Conservation (phyloP, 352 stramenopile genomes). For the Phytopythium aichiense region DNA sequence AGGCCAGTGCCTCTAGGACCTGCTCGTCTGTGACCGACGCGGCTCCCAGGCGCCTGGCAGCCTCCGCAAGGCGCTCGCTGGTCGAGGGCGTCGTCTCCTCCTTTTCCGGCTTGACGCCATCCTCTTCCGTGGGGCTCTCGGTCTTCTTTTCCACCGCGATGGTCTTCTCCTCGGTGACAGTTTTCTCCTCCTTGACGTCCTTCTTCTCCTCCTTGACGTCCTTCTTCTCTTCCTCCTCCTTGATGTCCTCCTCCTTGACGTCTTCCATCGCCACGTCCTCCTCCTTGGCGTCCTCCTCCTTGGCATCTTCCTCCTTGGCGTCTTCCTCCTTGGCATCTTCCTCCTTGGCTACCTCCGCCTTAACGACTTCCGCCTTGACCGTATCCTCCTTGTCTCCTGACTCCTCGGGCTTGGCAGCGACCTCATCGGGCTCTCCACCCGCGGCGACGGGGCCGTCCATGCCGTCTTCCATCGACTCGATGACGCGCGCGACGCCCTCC, state of each 20-base stretch:
- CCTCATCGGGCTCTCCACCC: not conserved
- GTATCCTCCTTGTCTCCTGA: conserved; percentile 2
- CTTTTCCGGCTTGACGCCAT: conserved; percentile 3
- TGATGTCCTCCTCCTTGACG: not conserved
- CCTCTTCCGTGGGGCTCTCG: too few species aligned
- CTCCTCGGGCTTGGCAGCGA: not conserved
- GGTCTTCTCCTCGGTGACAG: too few species aligned
- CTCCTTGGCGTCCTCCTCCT: not conserved
- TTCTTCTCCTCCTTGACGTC: too few species aligned
- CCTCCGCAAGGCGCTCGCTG: conserved; percentile 22
- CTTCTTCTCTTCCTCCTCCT: too few species aligned
- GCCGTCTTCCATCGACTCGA: conserved; percentile 66
- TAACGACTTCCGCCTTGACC: not conserved
- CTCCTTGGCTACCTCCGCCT: conserved; percentile 8
- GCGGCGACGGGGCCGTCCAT: not conserved
- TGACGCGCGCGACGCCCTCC: conserved; percentile 68
- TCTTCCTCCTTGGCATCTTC: conserved; percentile 7
- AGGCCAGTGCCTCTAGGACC: conserved; percentile 27
- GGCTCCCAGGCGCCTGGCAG: conserved; percentile 32
- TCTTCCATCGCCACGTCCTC: conserved; percentile 12
- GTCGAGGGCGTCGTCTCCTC: conserved; percentile 5
- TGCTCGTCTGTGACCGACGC: conserved; percentile 32
- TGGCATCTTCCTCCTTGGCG: not conserved
- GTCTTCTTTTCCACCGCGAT: too few species aligned
- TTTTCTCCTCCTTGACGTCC: too few species aligned